Percentiles rank a stretch among this genome's conserved stretches.
Evolutionary conservation across 2,329 filamentous ascomycete species (phyloP).

Genomic region (Ascochyta viciae-villosae): DNA sequence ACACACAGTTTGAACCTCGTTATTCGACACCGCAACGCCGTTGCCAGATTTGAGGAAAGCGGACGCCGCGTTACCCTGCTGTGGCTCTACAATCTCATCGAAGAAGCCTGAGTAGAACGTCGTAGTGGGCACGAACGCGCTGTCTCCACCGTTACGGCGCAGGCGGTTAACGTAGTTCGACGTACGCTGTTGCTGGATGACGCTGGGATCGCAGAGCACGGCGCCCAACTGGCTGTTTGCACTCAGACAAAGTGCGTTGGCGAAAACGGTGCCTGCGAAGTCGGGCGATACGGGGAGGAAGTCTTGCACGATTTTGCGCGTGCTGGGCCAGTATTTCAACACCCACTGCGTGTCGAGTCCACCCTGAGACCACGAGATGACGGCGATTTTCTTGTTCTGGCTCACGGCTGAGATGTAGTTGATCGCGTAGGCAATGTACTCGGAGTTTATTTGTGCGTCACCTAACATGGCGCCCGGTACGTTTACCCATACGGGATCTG

Average conservation of each 20-base stretch:
- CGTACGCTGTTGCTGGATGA: slow-evolving; percentile 58
- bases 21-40: slow-evolving; percentile 59
- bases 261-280: slow-evolving; percentile 58
- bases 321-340: slow-evolving; percentile 64
- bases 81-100: slow-evolving; percentile 62
- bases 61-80: slow-evolving; percentile 56
- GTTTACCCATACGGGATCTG: slow-evolving; percentile 61
- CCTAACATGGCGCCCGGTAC: slow-evolving; percentile 56
- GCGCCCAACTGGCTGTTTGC: slow-evolving; percentile 19
- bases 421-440: slow-evolving; percentile 65
- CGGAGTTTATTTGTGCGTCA: slow-evolving; percentile 60
- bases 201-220: slow-evolving; percentile 46
- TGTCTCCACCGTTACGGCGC: slow-evolving; percentile 56
- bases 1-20: slow-evolving; percentile 57
- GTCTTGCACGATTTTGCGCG: slow-evolving; percentile 54
- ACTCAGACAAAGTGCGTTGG: slow-evolving; percentile 35
- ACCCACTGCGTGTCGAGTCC: slow-evolving; percentile 64
- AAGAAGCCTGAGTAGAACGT: slow-evolving; percentile 58
- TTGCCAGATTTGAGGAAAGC: slow-evolving; percentile 54
- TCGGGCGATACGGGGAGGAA: slow-evolving; percentile 62
- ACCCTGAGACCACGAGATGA: slow-evolving; percentile 65
- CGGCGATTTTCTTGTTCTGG: slow-evolving; percentile 23
- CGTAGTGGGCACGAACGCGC: slow-evolving; percentile 63
- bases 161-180: slow-evolving; percentile 54
- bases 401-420: slow-evolving; percentile 60